Evolutionary conservation across 495 filamentous ascomycete genomes (phyloP), one percentile per base, ranked within the genome.

Genomic region (Terfezia boudieri): DNA sequence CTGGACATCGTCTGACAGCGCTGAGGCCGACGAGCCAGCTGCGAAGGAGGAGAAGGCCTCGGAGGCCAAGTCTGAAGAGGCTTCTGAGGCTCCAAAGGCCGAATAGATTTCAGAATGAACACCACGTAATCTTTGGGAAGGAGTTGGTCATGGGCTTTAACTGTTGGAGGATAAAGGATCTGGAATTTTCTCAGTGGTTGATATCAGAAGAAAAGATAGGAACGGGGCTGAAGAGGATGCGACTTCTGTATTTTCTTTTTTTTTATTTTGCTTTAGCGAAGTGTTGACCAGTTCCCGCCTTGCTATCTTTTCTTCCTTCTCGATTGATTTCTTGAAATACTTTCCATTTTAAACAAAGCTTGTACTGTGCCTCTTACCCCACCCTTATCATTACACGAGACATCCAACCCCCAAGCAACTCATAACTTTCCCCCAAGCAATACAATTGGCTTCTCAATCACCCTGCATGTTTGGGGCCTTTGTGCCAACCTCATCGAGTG

Each of bases 1-100:
- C 67, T 99, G 90, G 90, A 99, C 90, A 63, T 96, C 90, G 54
- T 93, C 88, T 50, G 90, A 96, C 65, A 84, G 79, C 63, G 79
- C 76, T 58, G 90, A 96, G 67, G 73, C 77, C 56, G 90, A 96
- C 64, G 72, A 71, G 60, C 71, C 76, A 53, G 66, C 69, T 53
- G 66, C 73, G 10, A 75, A 80, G 67, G 75, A 83, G 67, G 72
- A 74, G 64, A 74, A 77, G 61, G 69, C 78, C 57, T 73, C 78
- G 57, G 68, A 71, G 53, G 66, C 71, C 26, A 68, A 74, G 43
- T 67, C 70, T 46, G 68, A 71, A 53, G 63, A 65, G 36, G 65
- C 62, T 56, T 32, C 26, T 32, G 26, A 32, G 26, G 52, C 56
- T 11, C 55, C 62, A 36, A 50, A 60, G 37, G 50, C 65, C 52